These are phyloP conservation scores for Neonectria sp. DNA, from an alignment of 2,329 filamentous ascomycete species.

Conservation along the genomic window DNA sequence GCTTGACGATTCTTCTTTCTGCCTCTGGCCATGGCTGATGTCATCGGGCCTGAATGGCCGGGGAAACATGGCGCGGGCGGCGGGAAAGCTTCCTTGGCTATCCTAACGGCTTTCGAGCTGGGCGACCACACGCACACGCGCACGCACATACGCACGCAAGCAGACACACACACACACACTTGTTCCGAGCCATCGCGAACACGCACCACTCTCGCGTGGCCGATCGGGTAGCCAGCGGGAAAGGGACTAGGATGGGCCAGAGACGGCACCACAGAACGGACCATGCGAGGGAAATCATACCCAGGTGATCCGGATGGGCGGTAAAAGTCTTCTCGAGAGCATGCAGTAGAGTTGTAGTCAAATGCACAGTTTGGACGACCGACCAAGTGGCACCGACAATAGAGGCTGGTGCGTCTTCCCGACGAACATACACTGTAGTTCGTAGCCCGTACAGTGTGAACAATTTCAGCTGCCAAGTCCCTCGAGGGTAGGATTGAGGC, in stretches of 20 bases:
- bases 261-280: conserved; percentile 8
- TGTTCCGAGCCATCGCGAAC: conserved; percentile 10
- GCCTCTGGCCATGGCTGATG: background rate
- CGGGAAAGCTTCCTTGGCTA: conserved; percentile 24
- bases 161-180: conserved; percentile 1
- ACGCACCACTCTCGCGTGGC: conserved; percentile 30
- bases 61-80: conserved; percentile 19
- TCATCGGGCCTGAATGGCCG: background rate
- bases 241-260: conserved; percentile 17
- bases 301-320: conserved; percentile 18
- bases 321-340: conserved; percentile 7
- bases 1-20: conserved; percentile 1
- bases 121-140: conserved; percentile 1
- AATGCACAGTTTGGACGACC: background rate
- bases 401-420: background rate
- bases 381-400: background rate
- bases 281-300: conserved; percentile 28
- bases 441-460: conserved; percentile 10
- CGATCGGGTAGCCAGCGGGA: conserved; percentile 22
- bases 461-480: background rate
- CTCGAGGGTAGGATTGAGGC: conserved; percentile 19
- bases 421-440: background rate
- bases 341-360: background rate
- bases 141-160: background rate
- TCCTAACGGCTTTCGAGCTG: conserved; percentile 24